Percentiles rank a stretch among this genome's conserved stretches.
These are phyloP conservation scores for Pyrus hybrid DNA, from an alignment of 331 rosid genomes.

Conservation along the genomic window DNA sequence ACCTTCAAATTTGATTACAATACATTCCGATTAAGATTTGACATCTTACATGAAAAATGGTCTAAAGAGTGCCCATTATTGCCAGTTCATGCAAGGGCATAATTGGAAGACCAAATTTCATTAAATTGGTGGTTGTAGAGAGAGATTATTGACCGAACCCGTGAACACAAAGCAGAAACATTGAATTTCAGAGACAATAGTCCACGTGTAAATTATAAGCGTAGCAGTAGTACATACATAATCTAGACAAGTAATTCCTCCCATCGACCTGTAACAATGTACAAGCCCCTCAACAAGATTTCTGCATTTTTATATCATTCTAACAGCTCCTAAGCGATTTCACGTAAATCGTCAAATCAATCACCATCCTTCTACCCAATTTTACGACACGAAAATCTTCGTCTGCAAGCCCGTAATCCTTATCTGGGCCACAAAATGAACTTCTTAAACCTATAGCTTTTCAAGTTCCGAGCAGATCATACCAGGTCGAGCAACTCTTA, in stretches of 20 bases:
- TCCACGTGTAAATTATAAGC: conserved; percentile 9
- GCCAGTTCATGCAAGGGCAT: too few species aligned
- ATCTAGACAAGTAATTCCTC: conserved; percentile 11
- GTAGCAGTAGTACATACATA: conserved; percentile 14
- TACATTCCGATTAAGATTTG: too few species aligned
- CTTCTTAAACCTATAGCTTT: background rate
- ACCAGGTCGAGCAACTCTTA: background rate
- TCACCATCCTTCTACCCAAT: background rate
- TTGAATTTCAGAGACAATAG: background rate
- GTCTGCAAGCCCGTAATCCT: conserved; percentile 9
- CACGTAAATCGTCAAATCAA: background rate
- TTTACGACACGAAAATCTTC: background rate
- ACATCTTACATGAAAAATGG: too few species aligned
- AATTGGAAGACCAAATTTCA: too few species aligned
- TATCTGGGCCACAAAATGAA: background rate
- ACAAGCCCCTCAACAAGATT: conserved; percentile 31
- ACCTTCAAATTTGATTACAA: too few species aligned
- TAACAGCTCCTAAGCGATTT: conserved; percentile 16
- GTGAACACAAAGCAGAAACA: background rate
- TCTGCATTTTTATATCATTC: conserved; percentile 15
- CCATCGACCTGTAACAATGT: conserved; percentile 29
- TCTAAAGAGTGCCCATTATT: too few species aligned
- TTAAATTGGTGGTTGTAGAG: too few species aligned
- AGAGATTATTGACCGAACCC: too few species aligned
- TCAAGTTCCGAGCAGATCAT: background rate